Evolutionary conservation across 495 filamentous ascomycete genomes (phyloP), one percentile per base, ranked within the genome.

Genomic region (Usnea hakonensis): DNA sequence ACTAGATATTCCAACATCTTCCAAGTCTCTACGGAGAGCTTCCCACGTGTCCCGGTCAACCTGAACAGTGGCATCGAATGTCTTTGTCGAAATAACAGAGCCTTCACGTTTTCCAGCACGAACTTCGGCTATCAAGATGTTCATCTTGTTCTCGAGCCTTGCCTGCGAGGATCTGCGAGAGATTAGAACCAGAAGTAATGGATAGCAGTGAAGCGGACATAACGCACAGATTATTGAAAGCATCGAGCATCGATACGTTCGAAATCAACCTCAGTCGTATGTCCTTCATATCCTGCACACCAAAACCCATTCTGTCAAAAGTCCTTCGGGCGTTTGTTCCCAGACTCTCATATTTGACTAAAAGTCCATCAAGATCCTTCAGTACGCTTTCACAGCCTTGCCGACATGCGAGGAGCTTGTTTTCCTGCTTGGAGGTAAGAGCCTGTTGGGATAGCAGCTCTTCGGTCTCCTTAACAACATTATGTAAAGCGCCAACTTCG

Each of bases 391-490:
- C 54, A 43, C 68, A 72, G 13, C 68, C 68, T 44, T 67, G 60
- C n/a, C 60, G 58, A 19, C 73, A 57, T 19, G 67, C 62, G 13
- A 32, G 56, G 28, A 75, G 58, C n/a, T 66, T 64, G 6, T 57
- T 64, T 55, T 63, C 38, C 32, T 68, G 65, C 26, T 62, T 64
- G 14, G 52, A 26, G 36, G 68, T 67, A 19, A 74, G 64, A 35
- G 30, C 11, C 32, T 67, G 64, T 60, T 72, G 67, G 8, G 16
- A 32, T 16, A 74, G 28, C 36, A 58, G 64, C 17, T 75, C 73
- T 38, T 71, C 65, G 13, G 65, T 69, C 57, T 75, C 73, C 41
- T 68, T 70, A 33, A 76, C 57, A 19, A 74, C 66, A 36, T 67
- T 67, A 35, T 72, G 68, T 33, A 75, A 44, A 54, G 66, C 65